phyloP scores from a whole-genome alignment of 2,329 filamentous ascomycete genomes.

The Rhinocladiella similis region DNA sequence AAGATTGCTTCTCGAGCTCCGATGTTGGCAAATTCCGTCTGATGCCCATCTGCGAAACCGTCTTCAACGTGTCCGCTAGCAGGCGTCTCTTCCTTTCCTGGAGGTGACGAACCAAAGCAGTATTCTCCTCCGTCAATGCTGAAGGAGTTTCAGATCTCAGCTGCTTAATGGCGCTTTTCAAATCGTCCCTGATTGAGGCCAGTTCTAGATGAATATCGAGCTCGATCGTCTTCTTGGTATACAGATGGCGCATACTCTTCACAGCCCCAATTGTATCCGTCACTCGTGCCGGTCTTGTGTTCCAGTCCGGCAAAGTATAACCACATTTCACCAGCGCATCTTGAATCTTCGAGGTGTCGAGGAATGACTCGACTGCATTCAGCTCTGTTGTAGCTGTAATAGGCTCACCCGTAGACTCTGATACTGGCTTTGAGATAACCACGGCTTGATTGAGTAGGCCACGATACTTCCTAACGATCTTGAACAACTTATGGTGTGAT shows the following conservation, averaged over 20 bases:
- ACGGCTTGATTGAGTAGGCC: conserved; percentile 74
- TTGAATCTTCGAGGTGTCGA: conserved; percentile 32
- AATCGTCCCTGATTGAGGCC: conserved; percentile 66
- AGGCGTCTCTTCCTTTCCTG: conserved; percentile 88
- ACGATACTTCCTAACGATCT: conserved; percentile 87
- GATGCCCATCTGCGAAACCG: conserved; percentile 84
- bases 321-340: conserved; percentile 32
- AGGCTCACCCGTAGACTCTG: no score
- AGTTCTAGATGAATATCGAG: conserved; percentile 62
- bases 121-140: conserved; percentile 83
- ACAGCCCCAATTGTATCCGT: conserved; percentile 69
- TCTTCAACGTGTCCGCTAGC: conserved; percentile 83
- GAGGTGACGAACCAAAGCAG: conserved; percentile 78
- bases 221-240: conserved; percentile 51
- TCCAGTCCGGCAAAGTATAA: conserved; percentile 35
- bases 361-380: background rate
- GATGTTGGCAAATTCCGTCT: conserved; percentile 76
- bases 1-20: conserved; percentile 70
- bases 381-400: no score
- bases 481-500: conserved; percentile 90
- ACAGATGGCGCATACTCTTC: conserved; percentile 70
- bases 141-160: conserved; percentile 82
- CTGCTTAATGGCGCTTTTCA: conserved; percentile 68
- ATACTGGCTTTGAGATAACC: conserved; percentile 57
- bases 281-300: conserved; percentile 62